These are phyloP conservation scores for Blastomyces percursus DNA, from an alignment of 2,329 filamentous ascomycete genomes.

Conservation along the genomic window DNA sequence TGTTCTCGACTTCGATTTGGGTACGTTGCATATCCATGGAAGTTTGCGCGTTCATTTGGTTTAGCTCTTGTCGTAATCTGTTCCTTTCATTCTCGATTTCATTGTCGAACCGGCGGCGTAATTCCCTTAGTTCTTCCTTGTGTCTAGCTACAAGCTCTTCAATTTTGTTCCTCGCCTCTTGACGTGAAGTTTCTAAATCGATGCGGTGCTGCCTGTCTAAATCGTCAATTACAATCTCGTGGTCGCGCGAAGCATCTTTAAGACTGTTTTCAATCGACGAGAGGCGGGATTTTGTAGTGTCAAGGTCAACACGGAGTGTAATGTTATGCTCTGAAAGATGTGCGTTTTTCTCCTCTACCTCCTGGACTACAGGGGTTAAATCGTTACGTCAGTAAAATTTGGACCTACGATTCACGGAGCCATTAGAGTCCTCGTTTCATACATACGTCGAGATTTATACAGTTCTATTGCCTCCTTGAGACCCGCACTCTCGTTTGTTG, in stretches of 20 bases:
- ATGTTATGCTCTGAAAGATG: slow-evolving; percentile 43
- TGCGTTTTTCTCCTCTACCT: slow-evolving; percentile 45
- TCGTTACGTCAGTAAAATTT: neutral
- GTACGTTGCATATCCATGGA: slow-evolving; percentile 37
- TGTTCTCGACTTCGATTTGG: slow-evolving; percentile 40
- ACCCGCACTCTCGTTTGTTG: slow-evolving; percentile 55
- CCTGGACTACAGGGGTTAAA: slow-evolving; percentile 35
- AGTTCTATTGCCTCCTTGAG: slow-evolving; percentile 64
- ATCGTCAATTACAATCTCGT: slow-evolving; percentile 44
- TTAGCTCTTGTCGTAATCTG: slow-evolving; percentile 50
- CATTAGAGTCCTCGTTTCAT: slow-evolving; percentile 11
- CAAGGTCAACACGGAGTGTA: slow-evolving; percentile 56
- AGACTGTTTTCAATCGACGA: slow-evolving; percentile 38
- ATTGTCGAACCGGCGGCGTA: slow-evolving; percentile 53
- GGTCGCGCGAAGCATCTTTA: slow-evolving; percentile 42
- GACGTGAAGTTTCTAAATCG: slow-evolving; percentile 31
- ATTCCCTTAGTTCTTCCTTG: slow-evolving; percentile 54
- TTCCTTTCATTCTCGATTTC: slow-evolving; percentile 56
- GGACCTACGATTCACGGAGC: neutral
- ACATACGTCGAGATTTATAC: slow-evolving; percentile 63
- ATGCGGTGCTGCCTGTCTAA: slow-evolving; percentile 42
- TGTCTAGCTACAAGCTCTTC: slow-evolving; percentile 51
- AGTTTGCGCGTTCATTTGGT: slow-evolving; percentile 49
- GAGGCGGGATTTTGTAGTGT: slow-evolving; percentile 46
- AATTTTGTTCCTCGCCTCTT: slow-evolving; percentile 42